Base-by-base conservation (phyloP, 2,329 filamentous ascomycete genomes). In the Plenodomus lindquistii region DNA sequence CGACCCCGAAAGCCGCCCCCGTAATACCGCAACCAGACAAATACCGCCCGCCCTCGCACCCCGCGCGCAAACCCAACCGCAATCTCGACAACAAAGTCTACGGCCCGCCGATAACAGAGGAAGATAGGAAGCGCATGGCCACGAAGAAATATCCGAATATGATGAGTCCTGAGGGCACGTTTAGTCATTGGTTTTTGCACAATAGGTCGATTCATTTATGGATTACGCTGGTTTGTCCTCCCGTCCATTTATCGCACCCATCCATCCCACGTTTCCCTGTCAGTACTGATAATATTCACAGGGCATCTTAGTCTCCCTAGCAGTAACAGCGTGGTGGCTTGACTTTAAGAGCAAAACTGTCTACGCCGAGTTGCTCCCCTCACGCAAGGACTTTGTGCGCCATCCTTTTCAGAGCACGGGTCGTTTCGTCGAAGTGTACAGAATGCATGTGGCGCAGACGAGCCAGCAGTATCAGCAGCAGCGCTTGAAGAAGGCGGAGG, bases 1-100 rank as follows among this genome's bases (percentile, higher is more conserved):
- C n/a, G n/a, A n/a, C n/a, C n/a, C n/a, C n/a, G 11, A 31, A 31
- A 15, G 27, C 11, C 27, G 11, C 11, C 6, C 81, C 86, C 29
- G 62, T 68, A 20, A 69, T 99, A 57, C 89, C 89, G 63, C 91
- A 97, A 73, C 93, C 93, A 19, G 82, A 88, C 65, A 88, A 87
- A 70, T 97, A 96, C 80, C 89, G 89, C 40, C 93, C 94, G 2
- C 94, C 94, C 0, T 97, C 93, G 0, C 94, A 97, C 72, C 87
- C 88, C 11, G 78, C 88, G 18, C 81, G 88, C 6, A 81, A 91
- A 24, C 80, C 82, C 45, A 78, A 80, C 53, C 73, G 73, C 49
- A 79, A 81, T 57, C 73, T 74, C 43, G 24, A 77, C 6, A 85
- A 86, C 22, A 80, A 81, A 62, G 84, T 87, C 71, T 96, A 95